Evolutionary conservation across 1,284 basidiomycete species (phyloP).

Genomic region (Fomes fomentarius): DNA sequence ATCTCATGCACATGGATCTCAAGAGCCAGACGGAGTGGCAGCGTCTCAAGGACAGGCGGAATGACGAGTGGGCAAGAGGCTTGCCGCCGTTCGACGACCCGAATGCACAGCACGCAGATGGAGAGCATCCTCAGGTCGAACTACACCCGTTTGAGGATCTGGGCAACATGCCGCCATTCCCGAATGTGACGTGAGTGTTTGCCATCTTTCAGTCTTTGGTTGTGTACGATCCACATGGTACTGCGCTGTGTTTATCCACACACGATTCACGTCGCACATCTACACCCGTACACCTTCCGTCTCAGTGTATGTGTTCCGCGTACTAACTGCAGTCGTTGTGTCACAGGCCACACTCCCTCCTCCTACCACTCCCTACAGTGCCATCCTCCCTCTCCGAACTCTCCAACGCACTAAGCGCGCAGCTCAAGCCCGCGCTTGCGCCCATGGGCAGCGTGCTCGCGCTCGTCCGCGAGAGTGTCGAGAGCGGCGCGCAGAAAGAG

Average conservation of each 20-base stretch:
- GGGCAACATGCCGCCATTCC: conserved; percentile 26
- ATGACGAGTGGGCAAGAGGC: conserved; percentile 43
- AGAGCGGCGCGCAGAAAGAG: conserved; percentile 30
- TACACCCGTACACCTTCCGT: not conserved
- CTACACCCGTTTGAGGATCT: conserved; percentile 17
- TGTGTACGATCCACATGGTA: not conserved
- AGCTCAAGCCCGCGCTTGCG: conserved; percentile 32
- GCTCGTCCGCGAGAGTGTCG: conserved; percentile 30
- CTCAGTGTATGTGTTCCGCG: not conserved
- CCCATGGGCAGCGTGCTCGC: conserved; percentile 33
- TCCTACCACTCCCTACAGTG: conserved; percentile 16
- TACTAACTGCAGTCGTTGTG: too few species aligned
- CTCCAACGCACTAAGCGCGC: conserved; percentile 27
- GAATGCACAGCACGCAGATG: conserved; percentile 16
- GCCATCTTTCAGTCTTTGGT: not conserved
- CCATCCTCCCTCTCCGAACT: conserved; percentile 23
- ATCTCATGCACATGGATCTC: conserved; percentile 61
- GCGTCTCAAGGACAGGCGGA: conserved; percentile 43
- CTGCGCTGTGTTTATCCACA: not conserved
- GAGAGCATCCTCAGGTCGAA: conserved; percentile 13
- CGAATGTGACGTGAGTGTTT: conserved; percentile 30
- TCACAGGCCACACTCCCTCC: conserved; percentile 26
- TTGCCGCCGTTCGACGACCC: not conserved
- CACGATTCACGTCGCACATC: too few species aligned
- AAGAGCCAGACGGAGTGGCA: conserved; percentile 50